Conservation (phyloP, 805 yeast species). For the Starmerella tilneyi region DNA sequence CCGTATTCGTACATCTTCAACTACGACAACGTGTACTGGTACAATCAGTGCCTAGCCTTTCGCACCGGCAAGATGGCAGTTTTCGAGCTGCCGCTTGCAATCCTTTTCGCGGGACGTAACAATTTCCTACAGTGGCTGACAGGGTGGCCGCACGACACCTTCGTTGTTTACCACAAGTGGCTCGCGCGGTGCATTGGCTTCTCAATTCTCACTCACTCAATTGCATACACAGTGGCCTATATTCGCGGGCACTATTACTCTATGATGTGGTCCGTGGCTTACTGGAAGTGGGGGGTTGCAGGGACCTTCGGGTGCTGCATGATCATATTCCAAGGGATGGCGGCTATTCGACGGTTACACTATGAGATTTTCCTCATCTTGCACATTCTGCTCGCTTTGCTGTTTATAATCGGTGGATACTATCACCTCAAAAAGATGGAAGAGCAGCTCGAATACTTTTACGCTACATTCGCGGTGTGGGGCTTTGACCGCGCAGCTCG, state of each 20-base stretch:
- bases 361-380: constrained; percentile 54
- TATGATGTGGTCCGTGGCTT: constrained; percentile 12
- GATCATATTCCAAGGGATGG: constrained; percentile 39
- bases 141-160: constrained; percentile 47
- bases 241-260: constrained; percentile 20
- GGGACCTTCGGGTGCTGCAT: constrained; percentile 39
- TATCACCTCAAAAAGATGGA: constrained; percentile 41
- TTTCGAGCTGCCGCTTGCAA: constrained; percentile 40
- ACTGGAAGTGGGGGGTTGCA: constrained; percentile 35
- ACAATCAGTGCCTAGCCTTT: background rate
- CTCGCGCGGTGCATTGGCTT: constrained; percentile 42
- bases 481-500: constrained; percentile 52
- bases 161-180: constrained; percentile 54
- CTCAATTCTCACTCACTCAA: constrained; percentile 44
- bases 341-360: constrained; percentile 40
- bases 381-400: constrained; percentile 48
- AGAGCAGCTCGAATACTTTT: constrained; percentile 42
- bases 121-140: constrained; percentile 49
- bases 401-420: constrained; percentile 48
- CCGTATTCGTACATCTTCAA: background rate
- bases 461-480: constrained; percentile 56
- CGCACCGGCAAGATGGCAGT: background rate
- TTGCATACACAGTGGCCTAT: constrained; percentile 37
- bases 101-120: constrained; percentile 58
- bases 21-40: background rate